Evolutionary conservation across 345 rosid species (phyloP).

Genomic region (Arabidopsis suecica): DNA sequence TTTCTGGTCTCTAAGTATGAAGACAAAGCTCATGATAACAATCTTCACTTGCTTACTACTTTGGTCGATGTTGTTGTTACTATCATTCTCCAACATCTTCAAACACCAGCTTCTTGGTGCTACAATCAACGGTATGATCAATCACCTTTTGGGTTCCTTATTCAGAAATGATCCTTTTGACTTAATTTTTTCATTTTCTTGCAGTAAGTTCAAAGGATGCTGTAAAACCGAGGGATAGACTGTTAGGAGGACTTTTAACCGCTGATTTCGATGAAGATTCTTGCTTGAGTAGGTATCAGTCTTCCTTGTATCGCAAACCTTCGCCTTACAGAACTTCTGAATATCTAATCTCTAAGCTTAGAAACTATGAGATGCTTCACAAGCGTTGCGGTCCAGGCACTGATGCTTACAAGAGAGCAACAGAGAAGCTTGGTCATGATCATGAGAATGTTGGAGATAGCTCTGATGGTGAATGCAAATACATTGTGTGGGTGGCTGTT

Average conservation of each 20-base stretch:
- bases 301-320: conserved; percentile 41
- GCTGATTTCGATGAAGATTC: conserved; percentile 39
- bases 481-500: conserved; percentile 45
- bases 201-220: conserved; percentile 23
- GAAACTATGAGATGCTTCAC: conserved; percentile 50
- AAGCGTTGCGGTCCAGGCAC: conserved; percentile 47
- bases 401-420: conserved; percentile 35
- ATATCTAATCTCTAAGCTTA: conserved; percentile 46
- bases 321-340: conserved; percentile 37
- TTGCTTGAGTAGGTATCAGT: conserved; percentile 48
- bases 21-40: conserved; percentile 34
- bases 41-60: conserved; percentile 35
- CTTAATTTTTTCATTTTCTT: conserved; percentile 4
- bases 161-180: not conserved
- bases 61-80: conserved; percentile 26
- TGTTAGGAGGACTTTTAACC: conserved; percentile 45
- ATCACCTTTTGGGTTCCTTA: conserved; percentile 1
- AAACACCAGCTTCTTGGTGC: conserved; percentile 24
- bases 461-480: conserved; percentile 41
- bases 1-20: conserved; percentile 14
- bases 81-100: conserved; percentile 33
- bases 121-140: conserved; percentile 14
- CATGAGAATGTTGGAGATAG: conserved; percentile 6
- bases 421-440: conserved; percentile 32
- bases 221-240: conserved; percentile 25